A percentile compares a stretch with the other conserved stretches of the same genome.
phyloP scores from a whole-genome alignment of 441 rosid genomes.

The Populus hybrid region DNA sequence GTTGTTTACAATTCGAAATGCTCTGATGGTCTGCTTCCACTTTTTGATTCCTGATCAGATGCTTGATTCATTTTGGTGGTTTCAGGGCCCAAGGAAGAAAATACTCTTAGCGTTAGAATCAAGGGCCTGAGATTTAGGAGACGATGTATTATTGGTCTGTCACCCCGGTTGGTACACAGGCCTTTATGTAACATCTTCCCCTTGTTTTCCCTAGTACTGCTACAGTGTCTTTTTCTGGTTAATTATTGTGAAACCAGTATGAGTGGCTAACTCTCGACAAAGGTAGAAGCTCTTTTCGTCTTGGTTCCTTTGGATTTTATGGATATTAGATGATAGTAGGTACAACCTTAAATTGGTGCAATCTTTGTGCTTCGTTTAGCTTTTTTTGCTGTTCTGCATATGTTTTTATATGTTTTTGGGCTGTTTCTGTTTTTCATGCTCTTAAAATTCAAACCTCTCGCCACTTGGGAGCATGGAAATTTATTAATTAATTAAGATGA shows the following conservation, averaged over 20 bases:
- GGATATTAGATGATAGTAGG: background rate
- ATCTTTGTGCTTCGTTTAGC: background rate
- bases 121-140: slow-evolving; percentile 34
- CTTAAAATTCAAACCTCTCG: background rate
- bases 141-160: slow-evolving; percentile 16
- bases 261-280: slow-evolving; percentile 20
- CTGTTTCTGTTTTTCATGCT: background rate
- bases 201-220: background rate
- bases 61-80: slow-evolving; percentile 20
- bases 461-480: too few species aligned
- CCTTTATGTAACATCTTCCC: slow-evolving; percentile 22
- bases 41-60: background rate
- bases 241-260: slow-evolving; percentile 8
- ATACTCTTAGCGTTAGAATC: slow-evolving; percentile 84
- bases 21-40: background rate
- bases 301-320: background rate
- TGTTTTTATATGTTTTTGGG: too few species aligned
- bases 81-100: slow-evolving; percentile 99
- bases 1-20: too few species aligned
- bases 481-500: too few species aligned
- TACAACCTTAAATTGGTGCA: slow-evolving; percentile 9
- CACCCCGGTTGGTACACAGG: slow-evolving; percentile 20
- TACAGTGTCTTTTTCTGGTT: slow-evolving; percentile 24
- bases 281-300: background rate
- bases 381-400: background rate